Percentiles rank a stretch among this genome's conserved stretches.
These are phyloP conservation scores for Theileria annulata DNA, from an alignment of 169 alveolate genomes.

Conservation along the genomic window DNA sequence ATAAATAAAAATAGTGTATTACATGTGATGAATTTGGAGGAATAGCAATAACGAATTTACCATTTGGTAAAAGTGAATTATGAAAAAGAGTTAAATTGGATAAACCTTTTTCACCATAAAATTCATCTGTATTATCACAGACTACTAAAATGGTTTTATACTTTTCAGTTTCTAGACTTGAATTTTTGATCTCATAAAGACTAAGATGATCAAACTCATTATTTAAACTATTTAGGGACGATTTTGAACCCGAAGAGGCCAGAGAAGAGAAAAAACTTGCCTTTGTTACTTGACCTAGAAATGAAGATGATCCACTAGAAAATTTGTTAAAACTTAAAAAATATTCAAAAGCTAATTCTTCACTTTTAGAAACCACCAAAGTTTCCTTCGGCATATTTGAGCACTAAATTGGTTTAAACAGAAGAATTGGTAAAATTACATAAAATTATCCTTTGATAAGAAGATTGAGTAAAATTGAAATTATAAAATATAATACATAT, in stretches of 20 bases:
- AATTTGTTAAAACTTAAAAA: not conserved
- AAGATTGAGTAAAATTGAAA: too few species aligned
- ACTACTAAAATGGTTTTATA: constrained; percentile 32
- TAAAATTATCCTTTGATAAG: too few species aligned
- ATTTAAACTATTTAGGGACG: not conserved
- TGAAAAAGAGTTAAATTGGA: constrained; percentile 31
- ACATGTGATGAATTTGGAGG: constrained; percentile 20
- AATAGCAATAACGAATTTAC: constrained; percentile 23
- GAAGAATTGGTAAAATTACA: too few species aligned
- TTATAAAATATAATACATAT: too few species aligned
- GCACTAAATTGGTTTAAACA: too few species aligned
- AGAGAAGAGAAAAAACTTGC: not conserved
- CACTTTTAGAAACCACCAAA: not conserved
- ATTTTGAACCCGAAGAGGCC: not conserved
- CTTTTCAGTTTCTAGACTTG: not conserved
- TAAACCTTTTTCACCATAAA: constrained; percentile 40
- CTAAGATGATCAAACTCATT: constrained; percentile 23
- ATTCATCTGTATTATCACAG: constrained; percentile 15
- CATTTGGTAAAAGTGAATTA: constrained; percentile 35
- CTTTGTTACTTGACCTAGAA: not conserved
- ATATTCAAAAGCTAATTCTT: not conserved
- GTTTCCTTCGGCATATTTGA: not conserved
- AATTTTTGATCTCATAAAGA: not conserved
- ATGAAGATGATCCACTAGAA: not conserved
- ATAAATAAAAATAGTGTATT: not conserved